phyloP scores from a whole-genome alignment of 257 asterid species.

The Coffea eugenioides region DNA sequence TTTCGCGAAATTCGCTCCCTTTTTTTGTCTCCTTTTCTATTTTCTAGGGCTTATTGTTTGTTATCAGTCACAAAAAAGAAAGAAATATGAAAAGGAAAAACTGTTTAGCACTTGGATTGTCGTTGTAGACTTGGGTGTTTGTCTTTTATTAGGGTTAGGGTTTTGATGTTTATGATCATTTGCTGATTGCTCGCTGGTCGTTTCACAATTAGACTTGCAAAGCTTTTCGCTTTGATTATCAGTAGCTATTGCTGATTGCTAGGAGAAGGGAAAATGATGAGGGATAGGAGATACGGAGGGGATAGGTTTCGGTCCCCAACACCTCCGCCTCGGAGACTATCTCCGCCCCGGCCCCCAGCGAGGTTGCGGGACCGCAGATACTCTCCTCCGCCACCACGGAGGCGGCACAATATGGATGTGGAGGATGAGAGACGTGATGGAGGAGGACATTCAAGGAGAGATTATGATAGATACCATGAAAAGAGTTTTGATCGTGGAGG shows the following conservation, averaged over 20 bases:
- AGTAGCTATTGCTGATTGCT: not conserved
- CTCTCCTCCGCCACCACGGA: slow-evolving; percentile 11
- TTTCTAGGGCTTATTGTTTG: not conserved
- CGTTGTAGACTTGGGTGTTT: not conserved
- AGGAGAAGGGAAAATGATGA: slow-evolving; percentile 28
- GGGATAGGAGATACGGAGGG: slow-evolving; percentile 37
- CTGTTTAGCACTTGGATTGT: not conserved
- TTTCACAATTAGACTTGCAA: not conserved
- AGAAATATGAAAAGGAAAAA: no score
- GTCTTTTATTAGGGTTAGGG: not conserved
- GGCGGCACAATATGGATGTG: not conserved
- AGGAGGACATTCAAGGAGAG: slow-evolving; percentile 13
- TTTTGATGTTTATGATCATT: not conserved
- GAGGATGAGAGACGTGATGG: slow-evolving; percentile 9
- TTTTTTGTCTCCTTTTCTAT: not conserved
- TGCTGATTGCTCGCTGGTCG: not conserved
- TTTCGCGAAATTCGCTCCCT: no score
- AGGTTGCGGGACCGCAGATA: slow-evolving; percentile 16
- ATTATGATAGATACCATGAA: slow-evolving; percentile 3
- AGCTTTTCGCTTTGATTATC: not conserved
- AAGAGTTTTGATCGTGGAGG: not conserved
- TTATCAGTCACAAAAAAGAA: not conserved
- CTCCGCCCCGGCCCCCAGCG: slow-evolving; percentile 17
- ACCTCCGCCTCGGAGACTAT: slow-evolving; percentile 14
- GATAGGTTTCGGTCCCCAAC: slow-evolving; percentile 37